Evolutionary conservation across 1,284 basidiomycete genomes (phyloP), one percentile per base, ranked within the genome.

Genomic region (Ustilago esculenta): DNA sequence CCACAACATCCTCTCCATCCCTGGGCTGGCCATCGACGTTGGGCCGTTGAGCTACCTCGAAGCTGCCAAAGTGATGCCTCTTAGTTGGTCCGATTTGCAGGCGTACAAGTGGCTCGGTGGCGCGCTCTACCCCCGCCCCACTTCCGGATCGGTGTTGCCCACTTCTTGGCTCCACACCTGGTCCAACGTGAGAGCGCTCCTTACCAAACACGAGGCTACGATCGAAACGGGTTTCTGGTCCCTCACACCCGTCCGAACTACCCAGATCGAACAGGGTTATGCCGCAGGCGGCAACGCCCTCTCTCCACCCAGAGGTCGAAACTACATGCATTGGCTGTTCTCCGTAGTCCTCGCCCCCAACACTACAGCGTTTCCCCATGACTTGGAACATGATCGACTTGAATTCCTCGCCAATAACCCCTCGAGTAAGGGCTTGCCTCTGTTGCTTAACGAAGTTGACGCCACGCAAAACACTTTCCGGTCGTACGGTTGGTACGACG

Each of bases 371-470:
- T 69, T 64, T 41, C 66, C 66, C 2, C 18, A 27, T 1, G 24
- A 48, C 5, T 41, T 69, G 2, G 66, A 69, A 7, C 1, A 12
- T 6, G 51, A 40, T 17, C 15, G 66, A 1, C 10, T 27, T 20
- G 14, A 34, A 15, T 51, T 67, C 21, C 37, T 60, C 18, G 6
- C 23, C 15, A 14, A 44, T 2, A 55, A 60, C n/a, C 59, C 61
- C 4, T 27, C 21, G 21, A 41, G 29, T 29, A 5, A 23, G n/a
- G 53, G 44, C 5, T 29, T 74, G n/a, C 72, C 72, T 3, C 37
- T 74, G 25, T 74, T 76, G 32, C 32, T 73, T 39, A 76, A 76
- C 40, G 73, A 76, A 35, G 63, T 71, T 2, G 63, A 60, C 27
- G 44, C 21, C 0, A 18, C 33, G 6, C 73, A 76, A 40, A 40